phyloP scores from a whole-genome alignment of 306 rosid species.

The Malus orientalis region DNA sequence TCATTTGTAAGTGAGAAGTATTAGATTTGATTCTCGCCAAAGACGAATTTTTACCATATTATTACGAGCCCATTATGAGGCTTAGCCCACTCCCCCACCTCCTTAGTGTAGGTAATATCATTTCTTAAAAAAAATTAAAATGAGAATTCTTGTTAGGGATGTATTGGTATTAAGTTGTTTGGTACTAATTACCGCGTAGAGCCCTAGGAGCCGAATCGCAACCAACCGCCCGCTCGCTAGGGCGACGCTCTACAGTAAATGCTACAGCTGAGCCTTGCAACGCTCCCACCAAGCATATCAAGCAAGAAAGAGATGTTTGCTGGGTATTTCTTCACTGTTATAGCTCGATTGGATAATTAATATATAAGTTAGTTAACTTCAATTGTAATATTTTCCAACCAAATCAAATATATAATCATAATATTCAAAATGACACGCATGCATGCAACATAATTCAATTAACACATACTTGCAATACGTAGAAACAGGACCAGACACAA shows the following conservation, averaged over 20 bases:
- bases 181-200: conserved; percentile 37
- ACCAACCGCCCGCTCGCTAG: conserved; percentile 46
- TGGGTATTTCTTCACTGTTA: conserved; percentile 52
- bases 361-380: not conserved
- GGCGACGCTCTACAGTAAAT: conserved; percentile 29
- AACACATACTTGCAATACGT: conserved; percentile 43
- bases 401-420: too few species aligned
- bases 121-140: too few species aligned
- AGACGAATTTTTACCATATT: too few species aligned
- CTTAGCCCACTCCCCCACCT: too few species aligned
- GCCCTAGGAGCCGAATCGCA: conserved; percentile 56
- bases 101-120: too few species aligned
- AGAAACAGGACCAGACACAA: conserved; percentile 59
- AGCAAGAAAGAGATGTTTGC: conserved; percentile 48
- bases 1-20: too few species aligned
- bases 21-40: too few species aligned
- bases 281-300: conserved; percentile 57
- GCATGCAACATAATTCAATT: not conserved
- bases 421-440: not conserved
- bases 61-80: too few species aligned
- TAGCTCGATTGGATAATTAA: conserved; percentile 24
- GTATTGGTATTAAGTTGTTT: not conserved
- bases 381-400: not conserved
- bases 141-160: not conserved
- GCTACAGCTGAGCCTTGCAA: conserved; percentile 43